A percentile compares a stretch with the other conserved stretches of the same genome.
These are phyloP conservation scores for Solanum hybrid DNA, from an alignment of 305 asterid genomes.

Conservation along the genomic window DNA sequence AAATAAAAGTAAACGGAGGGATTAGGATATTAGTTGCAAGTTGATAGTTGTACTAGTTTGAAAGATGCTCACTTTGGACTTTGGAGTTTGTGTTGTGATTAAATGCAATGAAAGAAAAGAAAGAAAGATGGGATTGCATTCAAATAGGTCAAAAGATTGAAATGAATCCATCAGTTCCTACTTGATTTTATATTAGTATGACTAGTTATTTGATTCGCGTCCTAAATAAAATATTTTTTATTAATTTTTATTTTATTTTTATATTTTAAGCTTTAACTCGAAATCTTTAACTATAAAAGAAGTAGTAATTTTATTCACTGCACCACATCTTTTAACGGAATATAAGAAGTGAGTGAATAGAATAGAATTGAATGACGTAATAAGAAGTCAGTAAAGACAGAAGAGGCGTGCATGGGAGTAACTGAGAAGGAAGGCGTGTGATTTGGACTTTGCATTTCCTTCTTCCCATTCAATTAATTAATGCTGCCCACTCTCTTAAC, in stretches of 20 bases:
- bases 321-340: background rate
- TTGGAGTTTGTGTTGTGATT: background rate
- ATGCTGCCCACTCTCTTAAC: background rate
- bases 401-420: background rate
- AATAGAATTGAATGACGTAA: background rate
- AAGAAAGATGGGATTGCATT: background rate
- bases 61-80: background rate
- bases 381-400: background rate
- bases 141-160: background rate
- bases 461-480: background rate
- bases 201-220: too few species aligned
- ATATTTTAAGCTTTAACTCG: accelerated
- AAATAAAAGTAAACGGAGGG: background rate
- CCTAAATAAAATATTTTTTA: too few species aligned
- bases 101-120: background rate
- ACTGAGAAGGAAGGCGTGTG: background rate
- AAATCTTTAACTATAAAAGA: too few species aligned
- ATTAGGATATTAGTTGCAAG: background rate
- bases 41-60: background rate
- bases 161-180: background rate
- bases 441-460: background rate
- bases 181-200: background rate
- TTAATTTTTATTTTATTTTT: too few species aligned
- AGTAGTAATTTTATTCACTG: accelerated
- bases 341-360: background rate